These are phyloP conservation scores for Populus hybrid DNA, from an alignment of 441 rosid species.

Conservation along the genomic window DNA sequence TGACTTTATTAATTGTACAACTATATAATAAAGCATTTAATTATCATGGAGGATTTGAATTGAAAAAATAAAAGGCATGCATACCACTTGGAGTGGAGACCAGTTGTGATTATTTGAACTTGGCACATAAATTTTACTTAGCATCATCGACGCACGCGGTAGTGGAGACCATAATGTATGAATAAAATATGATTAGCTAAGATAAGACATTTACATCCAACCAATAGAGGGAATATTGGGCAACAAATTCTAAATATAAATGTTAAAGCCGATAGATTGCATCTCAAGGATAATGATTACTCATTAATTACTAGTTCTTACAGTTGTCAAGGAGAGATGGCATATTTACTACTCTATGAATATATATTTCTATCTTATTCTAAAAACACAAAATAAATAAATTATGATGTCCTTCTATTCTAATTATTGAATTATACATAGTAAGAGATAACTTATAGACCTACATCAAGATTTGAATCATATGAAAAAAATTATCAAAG, in stretches of 20 bases:
- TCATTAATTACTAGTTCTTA: not conserved
- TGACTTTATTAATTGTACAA: slow-evolving; percentile 15
- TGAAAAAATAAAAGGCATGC: slow-evolving; percentile 6
- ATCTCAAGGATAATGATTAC: not conserved
- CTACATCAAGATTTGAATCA: too few relatives aligned
- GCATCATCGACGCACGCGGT: not conserved
- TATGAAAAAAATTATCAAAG: too few relatives aligned
- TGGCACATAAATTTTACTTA: not conserved
- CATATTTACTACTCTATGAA: not conserved
- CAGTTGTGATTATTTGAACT: slow-evolving; percentile 5
- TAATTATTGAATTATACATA: too few relatives aligned
- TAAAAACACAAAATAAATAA: too few relatives aligned
- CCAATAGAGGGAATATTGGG: slow-evolving; percentile 10
- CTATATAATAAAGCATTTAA: slow-evolving; percentile 3
- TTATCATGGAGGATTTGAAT: not conserved
- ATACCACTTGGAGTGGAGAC: not conserved
- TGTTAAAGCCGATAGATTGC: not conserved
- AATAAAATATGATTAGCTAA: not conserved
- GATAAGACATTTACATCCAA: not conserved
- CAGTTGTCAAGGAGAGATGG: not conserved
- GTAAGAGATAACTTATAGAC: too few relatives aligned
- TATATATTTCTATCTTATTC: too few relatives aligned
- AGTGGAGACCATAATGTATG: not conserved
- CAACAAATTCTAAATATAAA: not conserved
- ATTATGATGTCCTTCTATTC: too few relatives aligned